Conservation (phyloP, 2,329 filamentous ascomycete species). For the Bipolaris victoriae region DNA sequence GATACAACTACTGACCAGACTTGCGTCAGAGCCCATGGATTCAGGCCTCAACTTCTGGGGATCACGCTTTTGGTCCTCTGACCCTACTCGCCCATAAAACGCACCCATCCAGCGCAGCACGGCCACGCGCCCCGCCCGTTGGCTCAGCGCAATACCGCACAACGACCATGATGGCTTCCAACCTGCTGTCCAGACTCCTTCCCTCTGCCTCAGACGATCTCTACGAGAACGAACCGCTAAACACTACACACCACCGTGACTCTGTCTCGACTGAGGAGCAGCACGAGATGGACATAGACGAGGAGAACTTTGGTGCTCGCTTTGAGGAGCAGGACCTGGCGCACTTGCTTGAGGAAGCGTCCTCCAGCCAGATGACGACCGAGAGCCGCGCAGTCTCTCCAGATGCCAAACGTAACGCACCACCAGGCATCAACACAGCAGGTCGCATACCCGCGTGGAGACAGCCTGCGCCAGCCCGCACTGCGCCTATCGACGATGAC, state of each 20-base stretch:
- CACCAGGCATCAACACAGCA: slow-evolving; percentile 34
- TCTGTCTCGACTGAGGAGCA: slow-evolving; percentile 48
- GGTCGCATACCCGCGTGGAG: slow-evolving; percentile 49
- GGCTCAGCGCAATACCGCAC: slow-evolving; percentile 26
- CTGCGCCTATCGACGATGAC: slow-evolving; percentile 55
- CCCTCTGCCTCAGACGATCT: slow-evolving; percentile 56
- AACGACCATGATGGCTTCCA: slow-evolving; percentile 58
- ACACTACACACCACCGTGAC: slow-evolving; percentile 27
- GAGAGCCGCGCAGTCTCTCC: slow-evolving; percentile 50
- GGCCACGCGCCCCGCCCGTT: slow-evolving; percentile 36
- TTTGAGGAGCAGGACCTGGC: slow-evolving; percentile 65
- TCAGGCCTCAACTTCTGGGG: slow-evolving; percentile 20
- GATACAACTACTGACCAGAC: slow-evolving; percentile 27
- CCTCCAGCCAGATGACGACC: slow-evolving; percentile 55
- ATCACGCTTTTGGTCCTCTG: slow-evolving; percentile 27
- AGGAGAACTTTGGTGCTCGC: slow-evolving; percentile 56
- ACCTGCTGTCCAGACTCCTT: slow-evolving; percentile 60
- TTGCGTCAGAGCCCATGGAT: slow-evolving; percentile 31
- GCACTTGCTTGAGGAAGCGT: slow-evolving; percentile 60
- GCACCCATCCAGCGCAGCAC: slow-evolving; percentile 14
- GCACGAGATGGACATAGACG: slow-evolving; percentile 57
- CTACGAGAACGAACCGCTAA: slow-evolving; percentile 51
- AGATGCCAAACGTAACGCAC: slow-evolving; percentile 39
- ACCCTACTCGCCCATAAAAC: slow-evolving; percentile 14
- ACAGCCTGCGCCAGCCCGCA: slow-evolving; percentile 32